Percentiles rank a stretch among this genome's conserved stretches.
phyloP scores from a whole-genome alignment of 352 stramenopile genomes.

The Plasmopara viticola region DNA sequence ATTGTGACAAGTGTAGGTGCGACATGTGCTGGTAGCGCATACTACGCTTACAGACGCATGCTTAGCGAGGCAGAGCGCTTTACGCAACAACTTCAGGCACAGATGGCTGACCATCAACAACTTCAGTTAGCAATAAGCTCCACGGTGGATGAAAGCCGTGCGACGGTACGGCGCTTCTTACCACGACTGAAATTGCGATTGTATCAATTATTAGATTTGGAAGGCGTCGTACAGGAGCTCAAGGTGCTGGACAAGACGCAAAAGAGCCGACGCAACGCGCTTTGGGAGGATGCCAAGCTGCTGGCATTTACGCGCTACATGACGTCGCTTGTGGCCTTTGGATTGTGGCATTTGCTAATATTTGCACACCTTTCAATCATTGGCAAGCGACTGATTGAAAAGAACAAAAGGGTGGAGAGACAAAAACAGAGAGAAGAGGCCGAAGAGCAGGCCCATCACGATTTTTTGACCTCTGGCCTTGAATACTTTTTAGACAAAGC shows the following conservation, averaged over 20 bases:
- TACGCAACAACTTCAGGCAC: constrained; percentile 53
- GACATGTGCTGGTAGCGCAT: constrained; percentile 47
- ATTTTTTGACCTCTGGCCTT: constrained; percentile 65
- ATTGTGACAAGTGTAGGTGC: constrained; percentile 40
- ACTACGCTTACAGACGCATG: constrained; percentile 65
- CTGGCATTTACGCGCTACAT: constrained; percentile 70
- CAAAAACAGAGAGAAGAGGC: constrained; percentile 24
- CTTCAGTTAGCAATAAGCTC: constrained; percentile 61
- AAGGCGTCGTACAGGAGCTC: constrained; percentile 65
- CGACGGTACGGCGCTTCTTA: constrained; percentile 70
- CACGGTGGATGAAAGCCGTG: constrained; percentile 70
- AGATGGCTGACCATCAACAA: constrained; percentile 73
- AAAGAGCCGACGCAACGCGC: constrained; percentile 43
- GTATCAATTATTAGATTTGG: constrained; percentile 57
- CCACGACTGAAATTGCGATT: constrained; percentile 55
- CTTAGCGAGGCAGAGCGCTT: constrained; percentile 64
- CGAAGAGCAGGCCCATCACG: constrained; percentile 48
- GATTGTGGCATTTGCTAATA: constrained; percentile 72
- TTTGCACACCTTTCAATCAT: constrained; percentile 76
- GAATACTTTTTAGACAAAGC: constrained; percentile 77
- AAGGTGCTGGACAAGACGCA: constrained; percentile 66
- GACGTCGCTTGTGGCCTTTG: constrained; percentile 65
- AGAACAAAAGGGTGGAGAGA: constrained; percentile 23
- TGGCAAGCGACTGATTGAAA: constrained; percentile 71
- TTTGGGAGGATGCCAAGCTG: constrained; percentile 73